These are phyloP conservation scores for Pestalotiopsis fici DNA, from an alignment of 2,329 filamentous ascomycete genomes.

Conservation along the genomic window DNA sequence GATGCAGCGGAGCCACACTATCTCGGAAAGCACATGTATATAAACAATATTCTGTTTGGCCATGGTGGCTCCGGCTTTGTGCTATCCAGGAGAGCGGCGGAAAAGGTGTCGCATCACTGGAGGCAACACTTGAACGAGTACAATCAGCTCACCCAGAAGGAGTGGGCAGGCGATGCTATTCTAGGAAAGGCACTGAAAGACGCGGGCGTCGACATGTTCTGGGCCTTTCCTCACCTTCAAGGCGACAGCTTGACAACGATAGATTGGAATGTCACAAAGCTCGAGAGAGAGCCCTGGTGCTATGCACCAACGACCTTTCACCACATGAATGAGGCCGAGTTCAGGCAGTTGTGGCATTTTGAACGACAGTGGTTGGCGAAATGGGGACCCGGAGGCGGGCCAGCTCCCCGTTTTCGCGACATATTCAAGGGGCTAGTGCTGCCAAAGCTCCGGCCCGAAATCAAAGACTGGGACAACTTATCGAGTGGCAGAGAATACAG, in stretches of 20 bases:
- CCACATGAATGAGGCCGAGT: conserved; percentile 42
- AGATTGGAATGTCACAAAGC: conserved; percentile 40
- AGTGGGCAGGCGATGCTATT: conserved; percentile 52
- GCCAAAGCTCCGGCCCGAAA: conserved; percentile 20
- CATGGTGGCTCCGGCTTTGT: conserved; percentile 55
- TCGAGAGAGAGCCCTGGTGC: conserved; percentile 44
- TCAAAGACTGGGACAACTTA: conserved; percentile 29
- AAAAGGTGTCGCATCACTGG: conserved; percentile 42
- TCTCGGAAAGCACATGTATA: conserved; percentile 54
- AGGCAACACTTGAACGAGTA: conserved; percentile 38
- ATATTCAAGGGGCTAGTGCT: conserved; percentile 26
- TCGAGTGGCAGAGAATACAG: conserved; percentile 22
- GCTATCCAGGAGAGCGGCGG: conserved; percentile 50
- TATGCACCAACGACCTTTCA: conserved; percentile 50
- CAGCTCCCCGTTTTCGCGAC: conserved; percentile 26
- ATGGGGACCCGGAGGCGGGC: conserved; percentile 12
- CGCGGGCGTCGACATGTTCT: conserved; percentile 42
- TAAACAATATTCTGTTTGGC: conserved; percentile 49
- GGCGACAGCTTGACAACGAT: conserved; percentile 38
- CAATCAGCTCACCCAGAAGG: conserved; percentile 43
- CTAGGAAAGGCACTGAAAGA: conserved; percentile 47
- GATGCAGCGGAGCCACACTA: conserved; percentile 50
- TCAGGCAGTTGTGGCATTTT: conserved; percentile 42
- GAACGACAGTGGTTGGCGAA: conserved; percentile 35
- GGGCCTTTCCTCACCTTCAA: conserved; percentile 46